Evolutionary conservation across 2,329 filamentous ascomycete species (phyloP), one percentile per base, ranked within the genome.

Genomic region (Curvularia sp.): DNA sequence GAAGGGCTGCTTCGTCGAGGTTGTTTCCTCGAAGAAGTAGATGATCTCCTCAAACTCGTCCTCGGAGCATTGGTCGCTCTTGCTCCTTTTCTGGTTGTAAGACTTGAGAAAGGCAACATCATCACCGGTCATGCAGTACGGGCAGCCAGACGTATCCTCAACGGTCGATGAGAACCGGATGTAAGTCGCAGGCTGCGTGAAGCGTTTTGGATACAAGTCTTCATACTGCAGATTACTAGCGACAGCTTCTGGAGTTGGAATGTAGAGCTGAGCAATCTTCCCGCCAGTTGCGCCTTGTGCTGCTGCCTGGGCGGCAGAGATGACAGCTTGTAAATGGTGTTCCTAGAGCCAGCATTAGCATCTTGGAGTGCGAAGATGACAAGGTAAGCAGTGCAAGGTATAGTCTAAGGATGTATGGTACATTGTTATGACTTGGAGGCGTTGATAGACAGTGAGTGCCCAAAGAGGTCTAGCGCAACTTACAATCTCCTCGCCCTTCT

Each of bases 81-180:
- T 82, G 69, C 87, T 82, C 70, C 85, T 87, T 79, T 90, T 93
- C 68, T 87, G 82, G 80, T 98, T 99, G 81, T 95, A 89, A 66
- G 86, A 84, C 73, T 89, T 91, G 69, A 99, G 85, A 74, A 92
- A 97, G 55, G 84, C 86, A 76, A 93, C 90, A 80, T 99, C 95
- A 72, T 96, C 92, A 65, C 89, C 88, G 27, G 89, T 93, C 90
- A 98, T 94, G 80, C 96, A 93, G 87, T 99, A 99, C 70, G 89
- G 87, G 75, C 89, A 91, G 71, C 91, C 91, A 73, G 92, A 89
- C 71, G 90, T 96, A 79, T 99, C 95, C 80, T 99, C 95, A 61
- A 99, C 94, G 2, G 95, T 99, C 67, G 96, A 94, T 64, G 95
- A 98, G 81, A 96, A 98, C 65, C 94, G 92, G 76, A 99, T 97